A percentile compares a stretch with the other conserved stretches of the same genome.
Conservation (phyloP, 2,329 filamentous ascomycete species). For the Fusarium pilosicola region DNA sequence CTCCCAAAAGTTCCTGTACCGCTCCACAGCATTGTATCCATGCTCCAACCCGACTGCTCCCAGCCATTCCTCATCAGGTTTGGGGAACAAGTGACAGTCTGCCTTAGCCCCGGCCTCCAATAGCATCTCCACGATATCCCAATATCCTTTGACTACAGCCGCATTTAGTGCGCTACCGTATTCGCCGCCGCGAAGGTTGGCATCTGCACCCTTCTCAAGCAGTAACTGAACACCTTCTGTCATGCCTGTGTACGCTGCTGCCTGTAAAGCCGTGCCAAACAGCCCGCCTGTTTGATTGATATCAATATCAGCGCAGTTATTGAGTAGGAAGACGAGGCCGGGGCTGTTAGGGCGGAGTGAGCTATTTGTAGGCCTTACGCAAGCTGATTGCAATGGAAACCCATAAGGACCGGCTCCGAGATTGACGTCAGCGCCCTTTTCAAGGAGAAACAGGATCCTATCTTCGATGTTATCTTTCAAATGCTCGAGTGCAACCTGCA, state of each 20-base stretch:
- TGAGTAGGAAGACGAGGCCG: not conserved
- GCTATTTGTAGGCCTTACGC: accelerated
- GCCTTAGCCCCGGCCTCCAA: accelerated
- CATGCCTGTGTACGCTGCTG: not conserved
- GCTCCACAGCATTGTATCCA: accelerated
- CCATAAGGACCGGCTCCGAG: not conserved
- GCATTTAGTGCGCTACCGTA: not conserved
- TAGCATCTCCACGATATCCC: not conserved
- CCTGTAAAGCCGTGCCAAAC: not conserved
- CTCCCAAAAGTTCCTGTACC: not conserved
- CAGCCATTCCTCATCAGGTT: not conserved
- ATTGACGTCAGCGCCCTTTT: not conserved
- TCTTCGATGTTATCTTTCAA: accelerated
- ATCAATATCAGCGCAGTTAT: accelerated
- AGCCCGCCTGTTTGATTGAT: not conserved
- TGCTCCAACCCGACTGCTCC: accelerated
- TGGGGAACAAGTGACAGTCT: accelerated
- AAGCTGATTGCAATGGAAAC: not conserved
- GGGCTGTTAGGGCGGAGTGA: accelerated
- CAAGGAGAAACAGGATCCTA: not conserved
- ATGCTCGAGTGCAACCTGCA: not conserved
- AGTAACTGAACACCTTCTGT: accelerated
- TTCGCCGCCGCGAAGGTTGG: not conserved
- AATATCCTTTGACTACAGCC: not conserved
- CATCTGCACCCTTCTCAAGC: not conserved